These are phyloP conservation scores for Phytophthora colocasiae DNA, from an alignment of 352 stramenopile genomes.

Conservation along the genomic window DNA sequence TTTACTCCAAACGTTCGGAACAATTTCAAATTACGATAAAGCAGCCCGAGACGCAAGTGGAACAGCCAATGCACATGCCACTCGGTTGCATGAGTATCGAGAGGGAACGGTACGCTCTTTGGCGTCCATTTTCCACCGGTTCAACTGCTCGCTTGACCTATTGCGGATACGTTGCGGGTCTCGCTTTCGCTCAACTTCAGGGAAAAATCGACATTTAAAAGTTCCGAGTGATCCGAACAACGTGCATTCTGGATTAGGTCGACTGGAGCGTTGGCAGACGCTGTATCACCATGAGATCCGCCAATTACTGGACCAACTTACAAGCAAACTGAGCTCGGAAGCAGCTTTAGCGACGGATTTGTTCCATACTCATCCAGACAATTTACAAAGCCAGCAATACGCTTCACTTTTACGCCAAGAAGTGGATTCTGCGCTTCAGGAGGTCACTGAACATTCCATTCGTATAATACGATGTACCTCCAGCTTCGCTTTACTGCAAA, in stretches of 20 bases:
- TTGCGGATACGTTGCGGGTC: slow-evolving; percentile 38
- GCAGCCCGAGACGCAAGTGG: slow-evolving; percentile 9
- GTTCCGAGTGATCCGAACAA: not conserved
- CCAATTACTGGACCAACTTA: slow-evolving; percentile 33
- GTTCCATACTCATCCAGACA: slow-evolving; percentile 30
- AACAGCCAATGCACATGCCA: slow-evolving; percentile 22
- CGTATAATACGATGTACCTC: slow-evolving; percentile 23
- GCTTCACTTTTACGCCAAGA: slow-evolving; percentile 20
- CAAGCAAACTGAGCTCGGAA: slow-evolving; percentile 20
- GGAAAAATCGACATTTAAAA: no score
- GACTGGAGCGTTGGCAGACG: slow-evolving; percentile 43
- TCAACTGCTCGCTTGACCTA: slow-evolving; percentile 31
- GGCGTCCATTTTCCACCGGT: slow-evolving; percentile 29
- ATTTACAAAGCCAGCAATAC: slow-evolving; percentile 32
- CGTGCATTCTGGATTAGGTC: slow-evolving; percentile 8
- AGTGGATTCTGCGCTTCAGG: slow-evolving; percentile 15
- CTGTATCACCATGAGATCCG: slow-evolving; percentile 41
- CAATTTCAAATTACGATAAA: slow-evolving; percentile 13
- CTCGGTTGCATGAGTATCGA: slow-evolving; percentile 27
- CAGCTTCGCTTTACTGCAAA: slow-evolving; percentile 33
- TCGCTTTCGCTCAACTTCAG: slow-evolving; percentile 12
- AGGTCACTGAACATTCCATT: slow-evolving; percentile 13
- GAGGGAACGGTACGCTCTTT: slow-evolving; percentile 34
- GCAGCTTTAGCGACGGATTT: slow-evolving; percentile 17
- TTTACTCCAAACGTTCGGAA: slow-evolving; percentile 28